Evolutionary conservation across 2,329 filamentous ascomycete genomes (phyloP).

Genomic region (Ceratocystis diversiconidia): DNA sequence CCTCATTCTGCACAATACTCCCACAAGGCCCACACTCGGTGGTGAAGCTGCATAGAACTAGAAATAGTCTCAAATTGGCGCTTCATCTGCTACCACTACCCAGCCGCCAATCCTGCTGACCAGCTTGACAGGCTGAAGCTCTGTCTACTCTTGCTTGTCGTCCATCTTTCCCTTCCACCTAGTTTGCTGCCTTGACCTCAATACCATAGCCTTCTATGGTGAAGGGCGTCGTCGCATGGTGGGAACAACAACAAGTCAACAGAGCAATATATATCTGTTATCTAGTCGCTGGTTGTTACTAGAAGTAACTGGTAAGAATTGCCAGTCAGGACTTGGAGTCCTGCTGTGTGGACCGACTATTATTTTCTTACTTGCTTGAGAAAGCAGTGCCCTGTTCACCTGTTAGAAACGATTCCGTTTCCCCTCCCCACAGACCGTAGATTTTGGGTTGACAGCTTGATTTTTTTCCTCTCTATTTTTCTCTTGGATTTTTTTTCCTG

Average conservation of each 20-base stretch:
- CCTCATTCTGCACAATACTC: neutral
- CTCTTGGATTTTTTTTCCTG: neutral
- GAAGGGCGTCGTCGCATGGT: neutral
- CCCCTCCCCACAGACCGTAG: neutral
- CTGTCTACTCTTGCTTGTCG: neutral
- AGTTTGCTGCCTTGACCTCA: neutral
- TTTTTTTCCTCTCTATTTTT: constrained; percentile 3
- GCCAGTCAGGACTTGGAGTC: neutral
- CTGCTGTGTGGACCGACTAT: neutral
- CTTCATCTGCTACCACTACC: neutral
- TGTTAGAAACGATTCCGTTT: neutral
- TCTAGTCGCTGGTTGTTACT: neutral
- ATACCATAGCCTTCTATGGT: too few relatives aligned
- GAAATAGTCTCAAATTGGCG: neutral
- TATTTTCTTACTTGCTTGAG: neutral
- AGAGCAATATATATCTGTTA: neutral
- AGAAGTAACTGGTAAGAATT: neutral
- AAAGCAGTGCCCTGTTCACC: constrained; percentile 6
- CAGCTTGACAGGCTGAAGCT: neutral
- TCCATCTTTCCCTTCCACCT: neutral
- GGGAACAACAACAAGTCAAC: neutral
- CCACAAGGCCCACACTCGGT: neutral
- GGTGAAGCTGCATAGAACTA: neutral
- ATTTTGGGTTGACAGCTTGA: neutral
- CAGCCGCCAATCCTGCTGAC: neutral